Base-by-base conservation (phyloP, 192 early-diverging fungal genomes). In the Coemansia sp. region DNA sequence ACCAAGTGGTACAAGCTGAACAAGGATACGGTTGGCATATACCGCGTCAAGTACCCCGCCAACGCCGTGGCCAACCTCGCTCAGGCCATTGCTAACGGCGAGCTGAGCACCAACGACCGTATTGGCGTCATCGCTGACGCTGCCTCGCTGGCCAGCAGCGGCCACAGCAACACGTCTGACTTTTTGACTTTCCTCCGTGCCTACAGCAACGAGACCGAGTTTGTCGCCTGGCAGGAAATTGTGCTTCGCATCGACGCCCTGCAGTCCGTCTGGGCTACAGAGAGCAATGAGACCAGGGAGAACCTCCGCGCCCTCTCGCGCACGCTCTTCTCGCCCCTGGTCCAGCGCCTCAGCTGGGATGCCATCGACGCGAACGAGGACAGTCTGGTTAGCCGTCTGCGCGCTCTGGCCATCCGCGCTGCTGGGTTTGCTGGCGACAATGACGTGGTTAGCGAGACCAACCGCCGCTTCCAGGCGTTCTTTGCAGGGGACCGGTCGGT, bases 1-100 rank as follows among this genome's bases (percentile, higher is more conserved):
- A 68, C 86, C 16, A 76, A 70, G 61, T 89, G 88, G 69, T 95
- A 88, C 85, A 95, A 96, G 84, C 85, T 98, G 53, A 98, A 98
- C 87, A 85, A 82, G 59, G 83, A 85, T 58, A 86, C 89, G 53
- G 91, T 87, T 18, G 90, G 92, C 16, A 89, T 98, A 64, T 98
- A 93, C 84, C 89, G 95, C 35, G 93, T 95, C 4, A 88, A 92
- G 44, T 92, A 92, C 53, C 85, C 89, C 13, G 68, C 84, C 22
- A 66, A 83, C 10, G 78, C 84, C 5, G 82, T 92, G 32, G 71
- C 64, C 47, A 79, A 82, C 20, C 76, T 92, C 50, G 88, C 82
- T 3, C 66, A 85, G 16, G 85, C 83, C 29, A 84, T 88, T 53
- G 86, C 79, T 41, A 24, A 62, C 3, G 78, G 84, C 47, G 86